These are phyloP conservation scores for Neurospora crassa DNA, from an alignment of 2,329 filamentous ascomycete genomes.

Conservation along the genomic window DNA sequence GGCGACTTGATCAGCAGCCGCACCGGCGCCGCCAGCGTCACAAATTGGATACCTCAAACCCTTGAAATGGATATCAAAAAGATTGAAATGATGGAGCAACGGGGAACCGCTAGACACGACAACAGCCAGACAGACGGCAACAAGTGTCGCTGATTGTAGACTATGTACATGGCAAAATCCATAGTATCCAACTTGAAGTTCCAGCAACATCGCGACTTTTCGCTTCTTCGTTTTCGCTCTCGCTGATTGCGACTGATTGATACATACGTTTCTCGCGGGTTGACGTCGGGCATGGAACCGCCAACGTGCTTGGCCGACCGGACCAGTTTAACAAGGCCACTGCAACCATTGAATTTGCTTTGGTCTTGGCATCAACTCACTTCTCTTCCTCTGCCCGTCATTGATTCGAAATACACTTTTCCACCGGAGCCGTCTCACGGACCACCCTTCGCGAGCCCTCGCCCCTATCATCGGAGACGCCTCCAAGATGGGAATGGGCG, in stretches of 20 bases:
- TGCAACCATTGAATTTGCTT: not conserved
- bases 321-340: not conserved
- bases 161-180: not conserved
- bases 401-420: not conserved
- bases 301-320: not conserved
- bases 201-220: not conserved
- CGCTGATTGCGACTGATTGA: not conserved
- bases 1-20: not conserved
- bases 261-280: not conserved
- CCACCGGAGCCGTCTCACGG: not conserved
- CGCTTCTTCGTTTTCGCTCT: not conserved
- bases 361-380: not conserved
- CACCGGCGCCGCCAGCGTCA: not conserved
- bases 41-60: not conserved
- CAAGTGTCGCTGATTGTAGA: not conserved
- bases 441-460: not conserved
- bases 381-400: not conserved
- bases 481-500: not conserved
- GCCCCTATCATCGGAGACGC: not conserved
- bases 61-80: not conserved
- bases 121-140: not conserved
- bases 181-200: not conserved
- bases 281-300: not conserved
- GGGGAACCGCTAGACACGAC: too few relatives aligned
- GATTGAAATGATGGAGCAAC: not conserved